phyloP scores from a whole-genome alignment of 768 basidiomycete genomes.

The Pisolithus microcarpus region DNA sequence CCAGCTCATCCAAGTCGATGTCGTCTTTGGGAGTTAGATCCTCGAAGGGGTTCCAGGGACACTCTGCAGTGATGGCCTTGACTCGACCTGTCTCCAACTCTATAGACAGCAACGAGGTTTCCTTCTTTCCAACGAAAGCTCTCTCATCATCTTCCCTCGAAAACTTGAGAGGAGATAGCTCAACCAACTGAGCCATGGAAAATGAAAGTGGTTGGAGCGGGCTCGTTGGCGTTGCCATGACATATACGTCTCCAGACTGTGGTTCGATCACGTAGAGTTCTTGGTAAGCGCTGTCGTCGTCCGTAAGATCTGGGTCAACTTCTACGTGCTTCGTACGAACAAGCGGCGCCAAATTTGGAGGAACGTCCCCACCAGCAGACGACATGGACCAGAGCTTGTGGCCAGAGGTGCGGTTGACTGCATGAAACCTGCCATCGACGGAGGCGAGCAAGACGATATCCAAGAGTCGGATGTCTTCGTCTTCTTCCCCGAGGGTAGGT shows the following conservation, averaged over 20 bases:
- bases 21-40: conserved; percentile 39
- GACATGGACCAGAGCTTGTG: conserved; percentile 85
- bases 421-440: conserved; percentile 93
- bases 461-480: conserved; percentile 53
- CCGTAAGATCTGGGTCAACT: conserved; percentile 47
- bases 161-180: conserved; percentile 80
- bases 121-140: conserved; percentile 86
- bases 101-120: conserved; percentile 71
- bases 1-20: conserved; percentile 53
- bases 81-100: conserved; percentile 77
- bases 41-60: conserved; percentile 67
- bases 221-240: conserved; percentile 61
- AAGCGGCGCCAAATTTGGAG: conserved; percentile 61
- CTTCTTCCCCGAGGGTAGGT: conserved; percentile 9
- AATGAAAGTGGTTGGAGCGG: conserved; percentile 85
- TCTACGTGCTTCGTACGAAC: conserved; percentile 63
- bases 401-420: conserved; percentile 82
- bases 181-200: conserved; percentile 88
- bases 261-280: conserved; percentile 94
- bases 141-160: conserved; percentile 45
- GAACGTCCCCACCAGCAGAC: conserved; percentile 40
- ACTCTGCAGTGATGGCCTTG: conserved; percentile 69
- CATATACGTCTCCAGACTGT: conserved; percentile 88
- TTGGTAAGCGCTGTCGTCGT: conserved; percentile 45
- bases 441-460: conserved; percentile 87